Evolutionary conservation across 495 filamentous ascomycete genomes (phyloP).

Genomic region (Cercophora sp.): DNA sequence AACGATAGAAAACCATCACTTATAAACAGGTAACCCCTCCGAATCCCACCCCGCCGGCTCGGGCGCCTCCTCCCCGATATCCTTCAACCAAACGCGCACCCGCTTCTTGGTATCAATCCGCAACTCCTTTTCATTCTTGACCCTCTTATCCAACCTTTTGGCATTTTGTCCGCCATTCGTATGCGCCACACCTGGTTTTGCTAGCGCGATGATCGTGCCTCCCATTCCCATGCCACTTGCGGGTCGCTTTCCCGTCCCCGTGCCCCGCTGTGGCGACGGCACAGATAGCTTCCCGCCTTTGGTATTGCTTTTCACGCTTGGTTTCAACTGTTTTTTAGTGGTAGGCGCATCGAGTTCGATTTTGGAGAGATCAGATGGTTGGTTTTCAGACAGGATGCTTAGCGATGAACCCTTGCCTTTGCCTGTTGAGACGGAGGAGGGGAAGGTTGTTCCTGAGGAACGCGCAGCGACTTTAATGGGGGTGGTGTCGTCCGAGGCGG

Average conservation of each 20-base stretch:
- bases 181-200: neutral
- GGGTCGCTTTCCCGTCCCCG: neutral
- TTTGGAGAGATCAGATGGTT: neutral
- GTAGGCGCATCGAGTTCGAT: too few species aligned
- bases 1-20: constrained; percentile 2
- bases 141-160: constrained; percentile 18
- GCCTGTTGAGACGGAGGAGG: neutral
- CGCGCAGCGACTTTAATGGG: neutral
- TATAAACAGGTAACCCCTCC: constrained; percentile 19
- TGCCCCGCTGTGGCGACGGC: neutral
- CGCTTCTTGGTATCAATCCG: constrained; percentile 19
- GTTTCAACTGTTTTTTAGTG: neutral
- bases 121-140: constrained; percentile 25
- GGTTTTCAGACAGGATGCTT: neutral
- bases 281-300: neutral
- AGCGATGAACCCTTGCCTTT: constrained; percentile 2
- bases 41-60: constrained; percentile 9
- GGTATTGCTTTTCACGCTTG: neutral
- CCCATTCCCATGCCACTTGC: neutral
- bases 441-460: constrained; percentile 8
- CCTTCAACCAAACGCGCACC: constrained; percentile 22
- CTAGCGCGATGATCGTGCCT: too few species aligned
- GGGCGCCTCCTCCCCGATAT: constrained; percentile 12
- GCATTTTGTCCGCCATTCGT: neutral
- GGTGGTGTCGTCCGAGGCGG: neutral